These are phyloP conservation scores for Solanum chiquidenum DNA, from an alignment of 257 asterid genomes.

Conservation along the genomic window DNA sequence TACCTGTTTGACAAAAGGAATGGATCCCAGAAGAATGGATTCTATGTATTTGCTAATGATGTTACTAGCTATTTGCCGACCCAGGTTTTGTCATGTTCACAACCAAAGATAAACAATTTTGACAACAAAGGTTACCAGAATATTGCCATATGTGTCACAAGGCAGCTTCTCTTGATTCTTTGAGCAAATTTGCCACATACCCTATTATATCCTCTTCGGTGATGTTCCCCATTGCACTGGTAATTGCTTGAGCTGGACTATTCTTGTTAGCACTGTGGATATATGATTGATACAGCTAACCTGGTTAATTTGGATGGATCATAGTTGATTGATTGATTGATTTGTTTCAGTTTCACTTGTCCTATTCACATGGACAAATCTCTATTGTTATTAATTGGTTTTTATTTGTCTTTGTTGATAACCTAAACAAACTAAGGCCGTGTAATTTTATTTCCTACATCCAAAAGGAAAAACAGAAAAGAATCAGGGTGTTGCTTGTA, in stretches of 20 bases:
- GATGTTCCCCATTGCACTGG: neutral
- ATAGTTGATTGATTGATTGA: neutral
- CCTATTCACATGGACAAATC: neutral
- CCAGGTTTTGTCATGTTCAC: neutral
- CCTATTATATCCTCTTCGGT: neutral
- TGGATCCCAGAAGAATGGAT: neutral
- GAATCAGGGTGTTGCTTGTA: neutral
- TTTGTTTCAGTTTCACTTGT: neutral
- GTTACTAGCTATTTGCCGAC: neutral
- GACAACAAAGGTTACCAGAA: neutral
- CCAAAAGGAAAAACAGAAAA: neutral
- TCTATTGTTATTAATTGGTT: neutral
- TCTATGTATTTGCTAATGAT: neutral
- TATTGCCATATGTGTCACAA: neutral
- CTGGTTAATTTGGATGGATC: neutral
- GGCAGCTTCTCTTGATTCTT: neutral
- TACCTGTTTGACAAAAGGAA: neutral
- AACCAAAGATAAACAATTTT: neutral
- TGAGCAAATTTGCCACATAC: neutral
- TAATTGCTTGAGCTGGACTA: neutral
- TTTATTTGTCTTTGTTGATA: neutral
- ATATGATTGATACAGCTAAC: neutral
- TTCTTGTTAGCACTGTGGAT: neutral
- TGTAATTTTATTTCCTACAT: neutral
- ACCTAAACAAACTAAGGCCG: neutral